phyloP scores from a whole-genome alignment of 2,329 filamentous ascomycete genomes.

The Arthrinium phaeospermum region DNA sequence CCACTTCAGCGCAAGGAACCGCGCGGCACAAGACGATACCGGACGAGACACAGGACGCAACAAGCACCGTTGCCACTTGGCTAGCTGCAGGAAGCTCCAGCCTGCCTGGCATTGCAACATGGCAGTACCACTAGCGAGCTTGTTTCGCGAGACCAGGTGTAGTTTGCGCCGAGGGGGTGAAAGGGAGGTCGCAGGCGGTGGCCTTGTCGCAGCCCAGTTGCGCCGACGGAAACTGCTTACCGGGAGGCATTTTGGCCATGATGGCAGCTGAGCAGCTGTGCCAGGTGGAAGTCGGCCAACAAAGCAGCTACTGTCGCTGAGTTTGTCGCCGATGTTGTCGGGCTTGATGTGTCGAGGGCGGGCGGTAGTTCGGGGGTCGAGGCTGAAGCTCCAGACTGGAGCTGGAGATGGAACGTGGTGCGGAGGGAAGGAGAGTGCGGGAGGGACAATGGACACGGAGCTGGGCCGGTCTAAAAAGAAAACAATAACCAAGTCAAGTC shows the following conservation, averaged over 20 bases:
- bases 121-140: not conserved
- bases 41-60: not conserved
- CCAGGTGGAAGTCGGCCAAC: not conserved
- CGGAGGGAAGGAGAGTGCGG: not conserved
- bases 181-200: not conserved
- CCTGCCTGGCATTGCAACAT: not conserved
- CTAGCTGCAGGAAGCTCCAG: not conserved
- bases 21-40: not conserved
- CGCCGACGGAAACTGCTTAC: not conserved
- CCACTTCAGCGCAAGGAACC: not conserved
- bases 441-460: not conserved
- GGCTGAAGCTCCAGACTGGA: slow-evolving; percentile 15
- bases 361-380: not conserved
- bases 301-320: not conserved
- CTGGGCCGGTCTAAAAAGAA: not conserved
- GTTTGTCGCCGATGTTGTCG: not conserved
- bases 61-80: not conserved
- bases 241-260: slow-evolving; percentile 12
- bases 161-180: not conserved
- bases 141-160: not conserved
- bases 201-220: not conserved
- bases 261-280: slow-evolving; percentile 3
- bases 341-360: not conserved
- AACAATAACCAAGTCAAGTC: slow-evolving; percentile 4
- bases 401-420: not conserved